phyloP scores from a whole-genome alignment of 306 rosid genomes.

The Arachis stenosperma region DNA sequence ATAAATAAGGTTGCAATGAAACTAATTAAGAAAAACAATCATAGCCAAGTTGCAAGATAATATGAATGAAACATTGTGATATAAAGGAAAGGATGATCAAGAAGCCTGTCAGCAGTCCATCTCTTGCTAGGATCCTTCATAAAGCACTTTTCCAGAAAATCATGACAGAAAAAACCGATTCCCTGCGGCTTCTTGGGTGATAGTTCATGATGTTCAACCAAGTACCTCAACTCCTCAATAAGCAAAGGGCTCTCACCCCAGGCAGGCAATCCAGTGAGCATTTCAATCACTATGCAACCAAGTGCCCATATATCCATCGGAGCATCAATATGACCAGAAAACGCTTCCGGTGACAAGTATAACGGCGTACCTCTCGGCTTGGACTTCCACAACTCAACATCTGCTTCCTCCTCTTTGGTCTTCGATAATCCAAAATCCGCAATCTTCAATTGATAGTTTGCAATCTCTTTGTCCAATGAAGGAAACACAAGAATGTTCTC shows the following conservation, averaged over 20 bases:
- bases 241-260: not conserved
- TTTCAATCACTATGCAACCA: not conserved
- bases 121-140: not conserved
- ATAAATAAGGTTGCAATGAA: too few relatives aligned
- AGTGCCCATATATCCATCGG: constrained; percentile 10
- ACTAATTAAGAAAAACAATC: too few relatives aligned
- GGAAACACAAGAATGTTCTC: constrained; percentile 1
- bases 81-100: not conserved
- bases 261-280: not conserved
- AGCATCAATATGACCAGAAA: not conserved
- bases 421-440: constrained; percentile 3
- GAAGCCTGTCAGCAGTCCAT: not conserved
- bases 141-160: not conserved
- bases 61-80: too few relatives aligned
- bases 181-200: not conserved
- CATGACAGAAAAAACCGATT: not conserved
- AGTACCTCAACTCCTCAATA: not conserved
- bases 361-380: too few relatives aligned
- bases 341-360: too few relatives aligned
- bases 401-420: not conserved
- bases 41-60: too few relatives aligned
- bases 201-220: not conserved
- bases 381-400: not conserved
- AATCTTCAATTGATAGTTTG: not conserved
- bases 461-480: not conserved